Base-by-base conservation (phyloP, 257 asterid species). In the Echium plantagineum region DNA sequence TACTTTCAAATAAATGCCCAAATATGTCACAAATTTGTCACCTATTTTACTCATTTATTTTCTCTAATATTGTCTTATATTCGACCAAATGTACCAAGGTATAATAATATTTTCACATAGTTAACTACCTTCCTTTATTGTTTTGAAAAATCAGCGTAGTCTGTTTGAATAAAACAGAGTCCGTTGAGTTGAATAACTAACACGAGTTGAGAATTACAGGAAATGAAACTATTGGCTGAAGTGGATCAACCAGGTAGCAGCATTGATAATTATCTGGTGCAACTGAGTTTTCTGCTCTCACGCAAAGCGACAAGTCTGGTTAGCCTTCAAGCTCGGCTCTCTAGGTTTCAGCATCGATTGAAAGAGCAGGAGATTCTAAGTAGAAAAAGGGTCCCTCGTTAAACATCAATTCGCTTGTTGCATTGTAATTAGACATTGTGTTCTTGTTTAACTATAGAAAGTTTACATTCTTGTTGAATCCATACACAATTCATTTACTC, bases 171-270 rank as follows among this genome's bases (percentile, higher is more conserved):
- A 24, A 24, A 24, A 24, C 26, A 24, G 15, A 24, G n/a, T n/a
- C n/a, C n/a, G n/a, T n/a, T n/a, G n/a, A n/a, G 28, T 5, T 55
- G 59, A 55, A 7, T 21, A 21, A 52, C 56, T 21, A 21, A 52
- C 56, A 3, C 18, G 15, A 9, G 18, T 52, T 52, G 56, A 52
- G 9, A 38, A n/a, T 52, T 22, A 21, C 95, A 91, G 97, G 98
- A 91, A 83, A 91, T 91, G 97, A 88, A 88, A 71, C 68, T 91
- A 67, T 75, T 93, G 71, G 94, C 97, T 0, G 95, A 89, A 75
- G 97, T 89, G 62, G 97, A 86, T 80, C 89, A 86, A 72, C 98
- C 96, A 15, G 96, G 98, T 61, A 86, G 94, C 85, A 95, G 75
- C 21, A 86, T 93, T 24, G 91, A 86, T 75, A 89, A 81, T 72